Evolutionary conservation across 441 rosid genomes (phyloP), one percentile per base, ranked within the genome.

Genomic region (Euphorbia celastroides): DNA sequence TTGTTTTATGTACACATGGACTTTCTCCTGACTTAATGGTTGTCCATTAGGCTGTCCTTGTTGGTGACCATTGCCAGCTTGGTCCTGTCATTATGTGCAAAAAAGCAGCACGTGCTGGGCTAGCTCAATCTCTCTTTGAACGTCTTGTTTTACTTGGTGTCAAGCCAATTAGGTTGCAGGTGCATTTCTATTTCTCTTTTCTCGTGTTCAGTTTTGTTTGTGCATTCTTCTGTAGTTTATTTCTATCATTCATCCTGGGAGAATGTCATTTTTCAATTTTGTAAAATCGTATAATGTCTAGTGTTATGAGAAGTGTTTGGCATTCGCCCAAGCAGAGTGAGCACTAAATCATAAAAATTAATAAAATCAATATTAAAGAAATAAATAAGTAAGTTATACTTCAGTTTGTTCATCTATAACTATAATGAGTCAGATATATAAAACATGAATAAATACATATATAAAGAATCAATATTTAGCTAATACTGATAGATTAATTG

Each of bases 61-160:
- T 95, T 67, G 99, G 99, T 74, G 99, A 95, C 74, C 99, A 95
- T 77, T 95, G 99, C 77, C 99, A 95, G 75, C 99, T 95, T 74
- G 99, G 99, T 73, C 99, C 99, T 3, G 99, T 95, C 62, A 92
- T 95, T 42, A 95, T 95, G 99, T 95, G 99, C 88, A 95, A 95
- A 78, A 95, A 95, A 89, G 99, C 98, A 41, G 99, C 99, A 71
- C 98, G 99, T 71, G 99, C 99, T 77, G 99, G 99, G 64, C 77
- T 95, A 69, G 97, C 99, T 6, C 99, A 90, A 79, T 95, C 98
- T 57, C 86, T 95, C 26, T 95, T 95, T 85, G 99, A 95, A 70
- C 97, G 99, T 31, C 91, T 95, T 73, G 96, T 95, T 78, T 72
- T 84, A 67, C 99, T 95, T 81, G 99, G 99, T 74, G 86, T 90